Percentiles rank a stretch among this genome's conserved stretches.
Evolutionary conservation across 1,284 basidiomycete species (phyloP).

Genomic region (Ceratobasidium sp.): DNA sequence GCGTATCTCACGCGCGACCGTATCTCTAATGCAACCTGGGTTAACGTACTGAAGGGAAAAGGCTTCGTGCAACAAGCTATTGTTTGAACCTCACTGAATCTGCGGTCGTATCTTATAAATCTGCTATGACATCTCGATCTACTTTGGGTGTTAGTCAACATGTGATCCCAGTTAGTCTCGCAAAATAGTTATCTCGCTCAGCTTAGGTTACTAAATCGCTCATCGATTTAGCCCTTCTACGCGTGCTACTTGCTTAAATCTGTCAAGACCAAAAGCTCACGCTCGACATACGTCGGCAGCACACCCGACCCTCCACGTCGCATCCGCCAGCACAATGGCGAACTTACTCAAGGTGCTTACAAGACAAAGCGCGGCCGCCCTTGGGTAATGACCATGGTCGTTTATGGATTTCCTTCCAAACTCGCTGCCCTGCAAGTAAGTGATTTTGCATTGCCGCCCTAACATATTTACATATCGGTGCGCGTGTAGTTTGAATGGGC

Average conservation of each 20-base stretch:
- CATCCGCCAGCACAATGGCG: constrained; percentile 85
- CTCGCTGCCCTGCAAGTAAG: constrained; percentile 78
- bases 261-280: constrained; percentile 67
- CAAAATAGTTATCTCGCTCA: too few relatives aligned
- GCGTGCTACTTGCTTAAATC: constrained; percentile 90
- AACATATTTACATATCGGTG: neutral
- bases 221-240: constrained; percentile 79
- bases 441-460: neutral
- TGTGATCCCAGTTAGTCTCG: constrained; percentile 34
- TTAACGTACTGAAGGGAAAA: too few relatives aligned
- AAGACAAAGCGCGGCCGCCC: constrained; percentile 80
- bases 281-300: constrained; percentile 84
- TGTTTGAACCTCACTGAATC: too few relatives aligned
- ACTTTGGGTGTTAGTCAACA: constrained; percentile 40
- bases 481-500: constrained; percentile 67
- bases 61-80: too few relatives aligned
- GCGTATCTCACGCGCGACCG: too few relatives aligned
- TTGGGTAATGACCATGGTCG: constrained; percentile 92
- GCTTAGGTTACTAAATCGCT: neutral
- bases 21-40: too few relatives aligned
- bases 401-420: constrained; percentile 89
- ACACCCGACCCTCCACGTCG: constrained; percentile 74
- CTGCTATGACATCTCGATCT: constrained; percentile 38
- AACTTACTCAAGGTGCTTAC: constrained; percentile 79
- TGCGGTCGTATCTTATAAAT: too few relatives aligned